Evolutionary conservation across 768 basidiomycete genomes (phyloP).

Genomic region (Goffeauzyma gilvescens): DNA sequence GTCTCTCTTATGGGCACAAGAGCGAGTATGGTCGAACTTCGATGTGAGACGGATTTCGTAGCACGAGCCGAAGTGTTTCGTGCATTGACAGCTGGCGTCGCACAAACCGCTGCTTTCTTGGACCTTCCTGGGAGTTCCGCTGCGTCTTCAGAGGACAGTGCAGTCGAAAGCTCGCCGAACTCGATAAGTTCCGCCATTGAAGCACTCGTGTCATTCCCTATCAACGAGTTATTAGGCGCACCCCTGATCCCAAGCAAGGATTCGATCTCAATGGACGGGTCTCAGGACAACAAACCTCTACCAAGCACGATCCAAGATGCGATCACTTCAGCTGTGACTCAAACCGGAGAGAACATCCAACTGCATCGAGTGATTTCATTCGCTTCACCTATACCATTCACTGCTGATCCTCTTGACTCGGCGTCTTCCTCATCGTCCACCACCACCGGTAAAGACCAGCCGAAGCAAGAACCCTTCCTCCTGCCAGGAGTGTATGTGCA

Average conservation of each 20-base stretch:
- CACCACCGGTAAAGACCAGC: background rate
- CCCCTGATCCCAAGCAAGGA: conserved; percentile 42
- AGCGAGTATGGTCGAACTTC: conserved; percentile 75
- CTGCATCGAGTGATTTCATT: conserved; percentile 30
- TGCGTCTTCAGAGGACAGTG: too few species aligned
- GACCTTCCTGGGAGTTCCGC: conserved; percentile 38
- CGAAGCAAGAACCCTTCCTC: conserved; percentile 8
- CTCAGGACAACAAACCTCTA: too few species aligned
- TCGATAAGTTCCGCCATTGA: conserved; percentile 14
- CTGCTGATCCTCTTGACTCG: conserved; percentile 18
- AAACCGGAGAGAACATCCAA: conserved; percentile 33
- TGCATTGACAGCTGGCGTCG: conserved; percentile 55
- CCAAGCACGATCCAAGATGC: conserved; percentile 49
- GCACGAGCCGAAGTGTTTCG: conserved; percentile 66
- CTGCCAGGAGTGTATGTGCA: conserved; percentile 29
- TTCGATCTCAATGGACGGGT: conserved; percentile 38
- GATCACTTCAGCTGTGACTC: conserved; percentile 30
- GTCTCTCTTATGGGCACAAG: conserved; percentile 51
- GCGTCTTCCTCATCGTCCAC: conserved; percentile 8
- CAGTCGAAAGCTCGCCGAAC: conserved; percentile 14
- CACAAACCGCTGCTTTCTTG: conserved; percentile 62
- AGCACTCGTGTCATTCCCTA: conserved; percentile 39
- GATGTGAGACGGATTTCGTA: conserved; percentile 95
- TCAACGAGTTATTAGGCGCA: conserved; percentile 43
- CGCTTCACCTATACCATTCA: conserved; percentile 29